Evolutionary conservation across 164 flowering plant species (phyloP), one percentile per base, ranked within the genome.

Genomic region (Nelumbo lutea): DNA sequence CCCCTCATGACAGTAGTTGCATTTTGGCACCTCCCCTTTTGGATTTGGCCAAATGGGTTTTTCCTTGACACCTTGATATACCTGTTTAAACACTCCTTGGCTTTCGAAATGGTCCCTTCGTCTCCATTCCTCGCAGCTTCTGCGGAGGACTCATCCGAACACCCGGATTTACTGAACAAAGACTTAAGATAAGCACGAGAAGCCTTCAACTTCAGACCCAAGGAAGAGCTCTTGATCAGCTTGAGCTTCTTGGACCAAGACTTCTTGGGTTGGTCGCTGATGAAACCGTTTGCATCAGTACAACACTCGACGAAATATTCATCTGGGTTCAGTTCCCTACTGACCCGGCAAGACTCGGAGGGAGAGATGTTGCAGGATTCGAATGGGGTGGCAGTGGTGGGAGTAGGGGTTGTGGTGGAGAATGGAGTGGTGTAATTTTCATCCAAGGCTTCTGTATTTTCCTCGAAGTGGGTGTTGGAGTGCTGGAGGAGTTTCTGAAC

Each of bases 291-390:
- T 3, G 74, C 8, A 52, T 81, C 86, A 27, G 61, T 69, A 0
- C 87, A 73, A 81, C 86, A 85, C 47, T 84, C 88, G 15, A 84
- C 81, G 77, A 86, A 83, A 59, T 80, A 80, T 64, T 88, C 96
- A 73, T 83, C 88, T 43, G 84, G 83, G 81, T 81, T 82, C 7
- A 87, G 56, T 60, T 89, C 95, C 65, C 83, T 51, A 47, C 95
- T 88, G 6, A 82, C 83, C 43, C 87, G 71, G 73, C 87, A 76
- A 13, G 97, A 91, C 44, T 84, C 87, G 0, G 86, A 64, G 3
- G 95, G 93, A 2, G 95, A 86, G 44, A 85, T 80, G 55, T 73
- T 80, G 83, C 85, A 80, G 7, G 90, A 84, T 44, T 80, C 86
- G 59, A 80, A 64, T 46, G 88, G 88, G 59, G 84, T 80, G 50